Percentiles rank a stretch among this genome's conserved stretches.
phyloP scores from a whole-genome alignment of 257 asterid genomes.

The Coffea canephora region DNA sequence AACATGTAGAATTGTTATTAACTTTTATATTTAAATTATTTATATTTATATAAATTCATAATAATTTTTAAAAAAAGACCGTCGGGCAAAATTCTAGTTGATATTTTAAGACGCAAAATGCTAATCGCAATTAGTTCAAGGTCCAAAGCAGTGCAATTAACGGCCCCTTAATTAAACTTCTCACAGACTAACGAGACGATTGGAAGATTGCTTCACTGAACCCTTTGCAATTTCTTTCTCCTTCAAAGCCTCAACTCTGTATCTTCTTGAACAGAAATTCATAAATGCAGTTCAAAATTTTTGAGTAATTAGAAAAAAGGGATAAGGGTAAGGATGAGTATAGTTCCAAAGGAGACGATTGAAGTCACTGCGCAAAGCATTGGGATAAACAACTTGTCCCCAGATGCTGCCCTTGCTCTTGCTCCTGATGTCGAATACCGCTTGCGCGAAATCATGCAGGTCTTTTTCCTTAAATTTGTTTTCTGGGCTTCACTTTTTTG shows the following conservation, averaged over 20 bases:
- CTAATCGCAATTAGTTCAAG: background rate
- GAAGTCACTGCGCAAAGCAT: constrained; percentile 89
- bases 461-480: constrained; percentile 4
- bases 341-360: constrained; percentile 76
- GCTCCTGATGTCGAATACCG: constrained; percentile 96
- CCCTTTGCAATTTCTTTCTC: background rate
- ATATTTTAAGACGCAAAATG: too few species aligned
- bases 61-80: too few species aligned
- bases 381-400: constrained; percentile 74
- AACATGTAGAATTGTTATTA: too few species aligned
- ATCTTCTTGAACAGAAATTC: background rate
- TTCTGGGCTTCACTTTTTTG: background rate
- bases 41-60: too few species aligned
- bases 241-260: background rate
- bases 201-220: background rate
- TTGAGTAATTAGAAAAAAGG: background rate
- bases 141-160: background rate
- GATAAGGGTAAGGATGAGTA: constrained; percentile 48
- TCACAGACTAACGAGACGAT: background rate
- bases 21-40: too few species aligned
- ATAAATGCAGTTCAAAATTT: background rate
- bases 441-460: constrained; percentile 96
- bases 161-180: background rate
- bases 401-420: constrained; percentile 77
- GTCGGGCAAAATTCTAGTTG: too few species aligned